Evolutionary conservation across 164 flowering plant species (phyloP), one percentile per base, ranked within the genome.

Genomic region (Nymphaea colorata): DNA sequence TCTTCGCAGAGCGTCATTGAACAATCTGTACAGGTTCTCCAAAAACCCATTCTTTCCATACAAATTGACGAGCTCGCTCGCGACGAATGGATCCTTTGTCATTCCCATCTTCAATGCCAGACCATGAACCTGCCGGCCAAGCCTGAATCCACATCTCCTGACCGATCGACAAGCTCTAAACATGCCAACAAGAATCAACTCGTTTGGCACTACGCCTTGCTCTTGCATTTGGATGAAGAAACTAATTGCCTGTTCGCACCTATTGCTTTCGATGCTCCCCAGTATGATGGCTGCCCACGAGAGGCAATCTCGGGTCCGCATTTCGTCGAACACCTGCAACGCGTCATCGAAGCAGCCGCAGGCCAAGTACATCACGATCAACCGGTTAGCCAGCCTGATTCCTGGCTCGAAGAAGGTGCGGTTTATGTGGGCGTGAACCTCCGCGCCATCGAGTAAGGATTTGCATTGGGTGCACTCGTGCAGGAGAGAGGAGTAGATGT

Each of bases 41-140:
- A 62, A 17, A 60, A 72, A 73, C 43, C 77, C 68, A 42, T 74
- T 71, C 45, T 77, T 79, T 51, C 81, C 85, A 70, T 89, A 89
- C 61, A 87, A 84, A 16, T 65, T 65, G 51, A 89, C 77, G 59
- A 89, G 72, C 4, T 76, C 82, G 67, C 80, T 82, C 5, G 75
- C 71, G 3, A 82, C 36, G 66, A 74, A 75, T 67, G 63, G 42
- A 67, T 78, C 73, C 11, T 59, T 65, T 0, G 43, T 41, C 25
- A 25, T 41, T 5, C 85, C 90, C 60, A 66, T 51, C 77, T 87
- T 87, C 15, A 79, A 14, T 44, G 81, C 51, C 80, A 72, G 81
- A 1, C 85, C 84, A 67, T 89, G 96, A 42, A 87, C 69, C 70
- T 84, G 88, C 69, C 68, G 72, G 47, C 91, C 90, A 2, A 85